A percentile compares a stretch with the other conserved stretches of the same genome.
Evolutionary conservation across 1,284 basidiomycete genomes (phyloP).

Genomic region (Cutaneotrichosporon cyanovorans): DNA sequence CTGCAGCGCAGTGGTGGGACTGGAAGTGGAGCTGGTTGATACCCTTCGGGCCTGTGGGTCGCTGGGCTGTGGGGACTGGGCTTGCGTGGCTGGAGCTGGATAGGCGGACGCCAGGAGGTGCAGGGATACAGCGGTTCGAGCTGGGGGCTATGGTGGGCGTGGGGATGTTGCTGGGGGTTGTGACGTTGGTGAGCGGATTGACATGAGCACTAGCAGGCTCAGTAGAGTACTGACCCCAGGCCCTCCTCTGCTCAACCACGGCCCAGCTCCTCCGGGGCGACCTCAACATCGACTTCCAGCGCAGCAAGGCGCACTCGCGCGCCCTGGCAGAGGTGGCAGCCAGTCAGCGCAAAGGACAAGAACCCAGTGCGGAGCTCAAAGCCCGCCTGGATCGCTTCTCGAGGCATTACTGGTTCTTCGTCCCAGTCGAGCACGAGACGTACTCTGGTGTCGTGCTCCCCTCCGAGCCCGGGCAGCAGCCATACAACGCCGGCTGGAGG

Average conservation of each 20-base stretch:
- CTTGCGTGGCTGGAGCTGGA: slow-evolving; percentile 36
- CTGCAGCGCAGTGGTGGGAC: slow-evolving; percentile 27
- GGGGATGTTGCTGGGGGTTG: slow-evolving; percentile 22
- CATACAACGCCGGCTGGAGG: slow-evolving; percentile 27
- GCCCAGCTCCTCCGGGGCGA: slow-evolving; percentile 17
- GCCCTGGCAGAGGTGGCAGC: not conserved
- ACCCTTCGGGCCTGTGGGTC: slow-evolving; percentile 32
- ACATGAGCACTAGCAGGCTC: no score
- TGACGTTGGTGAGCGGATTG: slow-evolving; percentile 25
- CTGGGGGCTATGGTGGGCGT: slow-evolving; percentile 20
- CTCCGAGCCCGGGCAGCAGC: slow-evolving; percentile 11
- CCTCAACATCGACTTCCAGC: slow-evolving; percentile 32
- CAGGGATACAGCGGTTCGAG: slow-evolving; percentile 8
- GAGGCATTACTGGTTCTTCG: slow-evolving; percentile 24
- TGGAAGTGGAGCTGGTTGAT: slow-evolving; percentile 33
- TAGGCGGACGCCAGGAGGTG: slow-evolving; percentile 10
- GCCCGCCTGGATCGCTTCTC: slow-evolving; percentile 12
- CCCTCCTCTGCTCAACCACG: slow-evolving; percentile 20
- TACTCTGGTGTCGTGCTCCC: slow-evolving; percentile 19
- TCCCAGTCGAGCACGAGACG: slow-evolving; percentile 13
- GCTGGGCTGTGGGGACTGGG: slow-evolving; percentile 23
- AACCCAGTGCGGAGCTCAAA: not conserved
- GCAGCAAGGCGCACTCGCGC: slow-evolving; percentile 18
- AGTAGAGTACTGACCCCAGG: slow-evolving; percentile 15
- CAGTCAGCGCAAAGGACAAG: slow-evolving; percentile 3